Percentiles rank a stretch among this genome's conserved stretches.
Evolutionary conservation across 2,329 filamentous ascomycete species (phyloP).

Genomic region (Cryphonectria carpinicola): DNA sequence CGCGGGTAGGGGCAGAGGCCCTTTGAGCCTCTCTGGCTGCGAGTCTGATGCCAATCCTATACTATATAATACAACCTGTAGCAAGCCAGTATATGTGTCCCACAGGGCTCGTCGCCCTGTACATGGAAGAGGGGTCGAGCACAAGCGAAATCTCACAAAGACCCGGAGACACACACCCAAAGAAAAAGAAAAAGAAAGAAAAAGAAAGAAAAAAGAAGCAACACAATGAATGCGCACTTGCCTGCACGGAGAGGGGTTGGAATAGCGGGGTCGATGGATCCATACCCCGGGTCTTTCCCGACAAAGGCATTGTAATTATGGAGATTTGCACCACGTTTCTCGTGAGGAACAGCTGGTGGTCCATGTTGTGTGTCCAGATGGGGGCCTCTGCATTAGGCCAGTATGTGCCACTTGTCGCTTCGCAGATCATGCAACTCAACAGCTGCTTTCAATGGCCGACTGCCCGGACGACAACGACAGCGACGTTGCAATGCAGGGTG

Average conservation of each 20-base stretch:
- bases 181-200: too few species aligned
- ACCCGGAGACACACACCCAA: slow-evolving; percentile 9
- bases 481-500: not conserved
- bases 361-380: not conserved
- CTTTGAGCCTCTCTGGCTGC: not conserved
- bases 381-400: not conserved
- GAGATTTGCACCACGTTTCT: not conserved
- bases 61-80: not conserved
- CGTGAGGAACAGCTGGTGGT: not conserved
- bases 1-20: not conserved
- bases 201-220: not conserved
- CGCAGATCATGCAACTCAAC: not conserved
- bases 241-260: slow-evolving; percentile 17
- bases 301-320: not conserved
- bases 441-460: not conserved
- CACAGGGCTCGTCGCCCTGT: not conserved
- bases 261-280: not conserved
- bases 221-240: slow-evolving; percentile 3
- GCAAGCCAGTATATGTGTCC: not conserved
- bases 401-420: not conserved
- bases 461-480: not conserved
- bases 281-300: not conserved
- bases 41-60: not conserved
- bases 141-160: not conserved
- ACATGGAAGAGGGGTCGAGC: not conserved